Conservation (phyloP, 2,329 filamentous ascomycete genomes). For the Fusarium sp. region DNA sequence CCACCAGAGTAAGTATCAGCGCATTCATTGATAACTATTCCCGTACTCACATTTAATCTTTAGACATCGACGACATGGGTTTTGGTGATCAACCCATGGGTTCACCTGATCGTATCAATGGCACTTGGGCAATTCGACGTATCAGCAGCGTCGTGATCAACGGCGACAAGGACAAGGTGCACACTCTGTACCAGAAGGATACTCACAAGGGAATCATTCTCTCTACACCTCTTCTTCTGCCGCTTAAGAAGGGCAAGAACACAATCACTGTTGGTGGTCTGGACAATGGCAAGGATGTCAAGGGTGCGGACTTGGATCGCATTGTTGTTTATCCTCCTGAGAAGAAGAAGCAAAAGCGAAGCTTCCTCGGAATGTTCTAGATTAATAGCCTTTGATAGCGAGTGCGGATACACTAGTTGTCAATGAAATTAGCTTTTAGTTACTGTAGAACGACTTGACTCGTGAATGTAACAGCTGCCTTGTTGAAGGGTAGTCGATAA, state of each 20-base stretch:
- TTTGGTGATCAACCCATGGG: conserved; percentile 70
- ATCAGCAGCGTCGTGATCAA: conserved; percentile 74
- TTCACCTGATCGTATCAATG: conserved; percentile 71
- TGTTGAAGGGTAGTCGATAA: too few species aligned
- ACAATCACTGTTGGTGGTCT: conserved; percentile 71
- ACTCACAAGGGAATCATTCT: conserved; percentile 71
- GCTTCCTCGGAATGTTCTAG: conserved; percentile 15
- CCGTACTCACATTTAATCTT: not conserved
- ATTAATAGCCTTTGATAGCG: too few species aligned
- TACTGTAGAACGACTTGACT: too few species aligned
- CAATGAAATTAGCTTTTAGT: too few species aligned
- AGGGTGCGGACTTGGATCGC: conserved; percentile 71
- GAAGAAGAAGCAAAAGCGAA: conserved; percentile 35
- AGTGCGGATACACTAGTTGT: too few species aligned
- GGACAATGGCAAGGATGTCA: conserved; percentile 68
- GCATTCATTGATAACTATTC: rapidly evolving
- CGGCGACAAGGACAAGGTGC: conserved; percentile 58
- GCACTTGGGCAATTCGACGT: conserved; percentile 71
- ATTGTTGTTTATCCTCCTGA: conserved; percentile 74
- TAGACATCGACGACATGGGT: conserved; percentile 71
- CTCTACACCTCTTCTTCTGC: conserved; percentile 69
- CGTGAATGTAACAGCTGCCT: too few species aligned
- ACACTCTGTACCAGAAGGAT: conserved; percentile 68
- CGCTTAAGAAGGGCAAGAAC: conserved; percentile 67
- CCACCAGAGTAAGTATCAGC: conserved; percentile 61